Evolutionary conservation across 2,329 filamentous ascomycete species (phyloP), one percentile per base, ranked within the genome.

Genomic region (Cladosporium sp.): DNA sequence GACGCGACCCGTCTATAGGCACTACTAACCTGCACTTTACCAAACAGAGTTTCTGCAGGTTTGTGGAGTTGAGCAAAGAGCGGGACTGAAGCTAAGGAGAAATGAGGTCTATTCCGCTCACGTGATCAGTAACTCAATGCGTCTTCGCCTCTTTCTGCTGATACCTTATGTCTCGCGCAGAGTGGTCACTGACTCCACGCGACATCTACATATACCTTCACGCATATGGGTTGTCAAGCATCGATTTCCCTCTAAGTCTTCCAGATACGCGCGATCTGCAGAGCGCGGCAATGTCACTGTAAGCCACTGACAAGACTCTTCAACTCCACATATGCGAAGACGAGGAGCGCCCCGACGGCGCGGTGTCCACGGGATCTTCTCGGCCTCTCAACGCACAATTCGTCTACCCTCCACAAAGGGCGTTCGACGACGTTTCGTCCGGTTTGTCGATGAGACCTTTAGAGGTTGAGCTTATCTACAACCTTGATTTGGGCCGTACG

Each of bases 31-130:
- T 40, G 38, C 38, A n/a, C 30, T 20, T 47, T 25, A 47, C 49
- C 36, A 1, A 51, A 38, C 36, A 51, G 49, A 51, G 49, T 39
- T 51, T 51, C 49, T 51, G 49, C 49, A 51, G 49, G 49, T 51
- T 51, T 51, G 47, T 50, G 47, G 47, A 50, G 47, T 37, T 30
- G 47, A 19, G 28, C 30, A 37, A 36, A 47, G 43, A 28, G 28
- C 17, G 43, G 38, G 17, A 40, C 38, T 7, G 22, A 30, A 45
- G 14, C n/a, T 30, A 19, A 47, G 20, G 25, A 17, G 43, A 30
- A 28, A 30, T 30, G 43, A 47, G 25, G 43, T 28, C 17, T 30
- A n/a, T 30, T 22, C 43, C 22, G 43, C 30, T 30, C 43, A 47
- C 43, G 43, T 47, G 25, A 47, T 47, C 12, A 20, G 15, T 7